Percentiles rank a stretch among this genome's conserved stretches.
Conservation (phyloP, 2,329 filamentous ascomycete genomes). For the Hortaea sp. region DNA sequence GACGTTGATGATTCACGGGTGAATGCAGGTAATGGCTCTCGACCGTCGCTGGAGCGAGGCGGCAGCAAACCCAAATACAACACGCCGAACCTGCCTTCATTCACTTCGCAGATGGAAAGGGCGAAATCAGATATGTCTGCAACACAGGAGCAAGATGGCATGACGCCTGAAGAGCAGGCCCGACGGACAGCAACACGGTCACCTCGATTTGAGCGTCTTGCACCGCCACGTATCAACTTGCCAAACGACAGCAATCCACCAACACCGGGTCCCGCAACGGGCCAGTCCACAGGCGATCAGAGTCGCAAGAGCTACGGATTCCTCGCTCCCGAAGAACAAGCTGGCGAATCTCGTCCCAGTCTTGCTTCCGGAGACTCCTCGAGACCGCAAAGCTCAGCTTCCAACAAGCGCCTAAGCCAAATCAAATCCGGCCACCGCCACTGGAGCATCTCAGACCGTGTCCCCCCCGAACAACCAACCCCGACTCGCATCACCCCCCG, state of each 20-base stretch:
- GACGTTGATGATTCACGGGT: conserved; percentile 10
- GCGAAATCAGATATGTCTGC: conserved; percentile 4
- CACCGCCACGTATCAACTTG: conserved; percentile 43
- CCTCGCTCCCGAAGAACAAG: conserved; percentile 2
- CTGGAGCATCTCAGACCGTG: conserved; percentile 49
- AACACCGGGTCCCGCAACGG: neutral
- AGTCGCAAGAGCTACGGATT: conserved; percentile 17
- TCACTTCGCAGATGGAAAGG: conserved; percentile 36
- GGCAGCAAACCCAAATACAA: conserved; percentile 32
- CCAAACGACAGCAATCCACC: conserved; percentile 19
- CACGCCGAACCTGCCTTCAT: conserved; percentile 39
- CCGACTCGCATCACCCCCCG: conserved; percentile 46
- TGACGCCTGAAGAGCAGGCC: conserved; percentile 32
- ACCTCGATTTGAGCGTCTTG: conserved; percentile 34
- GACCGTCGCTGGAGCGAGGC: conserved; percentile 22
- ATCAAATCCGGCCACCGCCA: conserved; percentile 31
- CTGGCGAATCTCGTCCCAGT: neutral
- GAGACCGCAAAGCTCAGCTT: neutral
- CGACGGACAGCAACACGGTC: conserved; percentile 30
- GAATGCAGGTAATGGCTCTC: conserved; percentile 20
- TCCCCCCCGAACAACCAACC: conserved; percentile 22
- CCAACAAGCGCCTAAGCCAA: neutral
- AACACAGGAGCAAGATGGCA: conserved; percentile 26
- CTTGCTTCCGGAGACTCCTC: too few species aligned
- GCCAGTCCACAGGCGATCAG: conserved; percentile 12